Conservation (phyloP, 306 rosid species). For the Begonia masoniana region DNA sequence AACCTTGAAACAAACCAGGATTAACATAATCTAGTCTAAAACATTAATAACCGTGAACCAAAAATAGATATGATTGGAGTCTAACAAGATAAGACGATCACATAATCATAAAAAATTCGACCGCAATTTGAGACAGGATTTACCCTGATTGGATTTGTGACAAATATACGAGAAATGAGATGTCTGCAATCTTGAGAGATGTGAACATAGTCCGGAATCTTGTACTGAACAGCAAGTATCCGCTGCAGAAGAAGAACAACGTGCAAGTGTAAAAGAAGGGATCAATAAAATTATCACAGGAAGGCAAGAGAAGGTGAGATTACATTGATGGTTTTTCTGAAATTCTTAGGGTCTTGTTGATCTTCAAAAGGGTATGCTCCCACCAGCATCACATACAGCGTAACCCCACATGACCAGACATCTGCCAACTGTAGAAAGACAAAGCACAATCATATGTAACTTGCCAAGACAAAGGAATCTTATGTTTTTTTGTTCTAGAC, state of each 20-base stretch:
- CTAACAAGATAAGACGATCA: too few relatives aligned
- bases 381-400: constrained; percentile 84
- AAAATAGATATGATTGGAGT: too few relatives aligned
- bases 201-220: constrained; percentile 86
- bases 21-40: too few relatives aligned
- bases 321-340: constrained; percentile 81
- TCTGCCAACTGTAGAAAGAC: constrained; percentile 59
- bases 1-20: too few relatives aligned
- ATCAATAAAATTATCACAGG: too few relatives aligned
- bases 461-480: too few relatives aligned
- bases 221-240: constrained; percentile 80
- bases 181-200: constrained; percentile 72
- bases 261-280: constrained; percentile 1
- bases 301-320: background rate
- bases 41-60: too few relatives aligned
- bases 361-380: constrained; percentile 93
- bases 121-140: too few relatives aligned
- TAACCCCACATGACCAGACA: constrained; percentile 90
- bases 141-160: constrained; percentile 59
- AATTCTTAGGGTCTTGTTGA: constrained; percentile 71
- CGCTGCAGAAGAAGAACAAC: constrained; percentile 29
- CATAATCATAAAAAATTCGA: too few relatives aligned
- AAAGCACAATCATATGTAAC: too few relatives aligned
- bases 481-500: too few relatives aligned
- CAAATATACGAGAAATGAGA: constrained; percentile 67